Conservation (phyloP, 2,329 filamentous ascomycete genomes). For the Capronia coronata region DNA sequence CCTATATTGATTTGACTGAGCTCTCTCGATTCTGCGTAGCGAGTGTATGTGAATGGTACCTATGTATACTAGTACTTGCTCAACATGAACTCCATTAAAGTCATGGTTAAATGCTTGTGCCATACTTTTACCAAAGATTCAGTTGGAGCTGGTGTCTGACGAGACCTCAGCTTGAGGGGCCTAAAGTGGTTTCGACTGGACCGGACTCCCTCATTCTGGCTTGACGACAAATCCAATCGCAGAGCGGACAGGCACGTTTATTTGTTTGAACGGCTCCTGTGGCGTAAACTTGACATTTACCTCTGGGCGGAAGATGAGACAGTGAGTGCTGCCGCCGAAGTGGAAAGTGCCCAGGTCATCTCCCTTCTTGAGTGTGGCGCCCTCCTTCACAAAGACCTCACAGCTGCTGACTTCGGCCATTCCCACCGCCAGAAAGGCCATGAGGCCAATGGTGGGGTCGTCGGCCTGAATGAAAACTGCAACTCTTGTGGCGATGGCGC, state of each 20-base stretch:
- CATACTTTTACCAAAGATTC: too few relatives aligned
- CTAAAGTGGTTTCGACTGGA: not conserved
- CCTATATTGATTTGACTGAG: too few relatives aligned
- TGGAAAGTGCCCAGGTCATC: constrained; percentile 72
- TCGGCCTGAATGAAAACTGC: constrained; percentile 66
- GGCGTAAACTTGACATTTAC: not conserved
- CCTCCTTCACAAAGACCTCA: constrained; percentile 62
- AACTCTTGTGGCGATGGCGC: constrained; percentile 60
- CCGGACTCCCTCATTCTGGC: not conserved
- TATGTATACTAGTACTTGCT: too few relatives aligned
- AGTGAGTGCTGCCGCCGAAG: constrained; percentile 65
- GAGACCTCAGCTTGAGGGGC: not conserved
- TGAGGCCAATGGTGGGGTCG: constrained; percentile 58
- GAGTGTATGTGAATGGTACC: too few relatives aligned
- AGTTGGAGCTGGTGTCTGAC: too few relatives aligned
- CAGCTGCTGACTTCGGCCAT: constrained; percentile 72
- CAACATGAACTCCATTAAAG: too few relatives aligned
- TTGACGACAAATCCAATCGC: not conserved
- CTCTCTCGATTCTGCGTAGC: too few relatives aligned
- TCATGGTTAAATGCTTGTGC: too few relatives aligned
- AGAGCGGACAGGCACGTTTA: not conserved
- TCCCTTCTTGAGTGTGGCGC: constrained; percentile 61
- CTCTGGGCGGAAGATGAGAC: constrained; percentile 53
- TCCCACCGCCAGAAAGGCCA: constrained; percentile 64
- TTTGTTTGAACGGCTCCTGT: not conserved